Base-by-base conservation (phyloP, 2,329 filamentous ascomycete species). In the Magnaporthiopsis rhizophila region DNA sequence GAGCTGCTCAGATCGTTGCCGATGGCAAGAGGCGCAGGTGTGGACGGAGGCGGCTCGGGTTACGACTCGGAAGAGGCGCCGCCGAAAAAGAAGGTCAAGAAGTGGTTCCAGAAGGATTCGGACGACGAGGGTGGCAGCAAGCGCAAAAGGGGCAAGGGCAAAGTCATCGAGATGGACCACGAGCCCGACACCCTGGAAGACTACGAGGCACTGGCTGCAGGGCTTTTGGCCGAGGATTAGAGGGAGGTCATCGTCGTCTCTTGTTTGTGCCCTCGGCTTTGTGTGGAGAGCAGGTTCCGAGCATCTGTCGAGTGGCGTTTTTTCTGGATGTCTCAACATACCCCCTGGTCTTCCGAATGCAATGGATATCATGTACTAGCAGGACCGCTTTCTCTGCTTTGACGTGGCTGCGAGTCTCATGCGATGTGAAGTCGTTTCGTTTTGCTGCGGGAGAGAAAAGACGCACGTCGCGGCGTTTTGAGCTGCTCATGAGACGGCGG, bases 161-260 rank as follows among this genome's bases (percentile, higher is more conserved):
- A 81, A 76, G 82, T 86, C 60, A 81, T 88, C 71, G 83, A 85
- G 76, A 81, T 85, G 69, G 81, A 81, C 18, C 83, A 87, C 63
- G 87, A 91, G 77, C 90, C 89, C 15, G 88, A 92, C 76, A 93
- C 89, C 58, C 77, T 94, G 70, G 89, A 92, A 74, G 90, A 93
- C 75, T 80, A 92, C 69, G 90, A 94, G 77, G 86, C 87, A 57
- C 76, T 94, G 76, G 91, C 91, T 64, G 84, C 88, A 59, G 89
- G 89, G 3, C 76, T 95, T 74, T 75, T 96, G 73, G 84, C 85
- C 66, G 76, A 74, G 62, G 80, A 67, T 60, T 58, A 11, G 30
- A 18, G n/a, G 12, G 45, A 11, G 9, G 13, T 18, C 18, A 6
- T 9, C 1, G 45, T 11, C 3, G 18, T 53, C 6, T 53, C 21